phyloP scores from a whole-genome alignment of 257 asterid species.

The Cinchona pubescens region DNA sequence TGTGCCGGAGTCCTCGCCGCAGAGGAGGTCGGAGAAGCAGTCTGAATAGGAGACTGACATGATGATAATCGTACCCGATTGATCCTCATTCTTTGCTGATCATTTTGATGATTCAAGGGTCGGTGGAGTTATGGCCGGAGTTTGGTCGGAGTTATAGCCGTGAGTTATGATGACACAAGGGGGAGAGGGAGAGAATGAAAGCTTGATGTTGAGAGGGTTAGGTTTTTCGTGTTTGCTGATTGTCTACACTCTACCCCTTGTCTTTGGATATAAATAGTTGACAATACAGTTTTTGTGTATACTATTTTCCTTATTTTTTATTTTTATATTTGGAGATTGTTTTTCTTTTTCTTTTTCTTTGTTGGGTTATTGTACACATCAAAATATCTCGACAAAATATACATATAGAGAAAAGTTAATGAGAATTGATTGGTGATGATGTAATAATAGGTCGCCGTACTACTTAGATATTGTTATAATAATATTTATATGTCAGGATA shows the following conservation, averaged over 20 bases:
- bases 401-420: constrained; percentile 2
- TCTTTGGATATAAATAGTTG: constrained; percentile 58
- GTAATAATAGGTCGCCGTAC: no score
- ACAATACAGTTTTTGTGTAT: constrained; percentile 26
- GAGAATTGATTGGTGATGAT: not conserved
- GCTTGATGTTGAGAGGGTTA: constrained; percentile 21
- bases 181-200: constrained; percentile 25
- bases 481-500: no score
- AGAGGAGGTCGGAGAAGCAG: constrained; percentile 88
- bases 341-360: not conserved
- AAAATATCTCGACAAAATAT: constrained; percentile 9
- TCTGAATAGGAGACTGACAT: constrained; percentile 84
- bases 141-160: no score
- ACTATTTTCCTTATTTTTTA: constrained; percentile 10
- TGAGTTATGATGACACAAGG: constrained; percentile 14
- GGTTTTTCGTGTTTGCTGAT: constrained; percentile 47
- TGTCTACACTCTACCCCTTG: constrained; percentile 32
- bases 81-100: constrained; percentile 36
- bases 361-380: not conserved
- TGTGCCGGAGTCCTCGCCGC: constrained; percentile 78
- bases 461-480: no score
- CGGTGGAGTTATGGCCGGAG: constrained; percentile 51
- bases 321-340: not conserved
- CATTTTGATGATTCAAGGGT: constrained; percentile 24
- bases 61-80: constrained; percentile 29